A percentile compares a stretch with the other conserved stretches of the same genome.
Conservation (phyloP, 2,329 filamentous ascomycete species). For the Emmonsia crescens region DNA sequence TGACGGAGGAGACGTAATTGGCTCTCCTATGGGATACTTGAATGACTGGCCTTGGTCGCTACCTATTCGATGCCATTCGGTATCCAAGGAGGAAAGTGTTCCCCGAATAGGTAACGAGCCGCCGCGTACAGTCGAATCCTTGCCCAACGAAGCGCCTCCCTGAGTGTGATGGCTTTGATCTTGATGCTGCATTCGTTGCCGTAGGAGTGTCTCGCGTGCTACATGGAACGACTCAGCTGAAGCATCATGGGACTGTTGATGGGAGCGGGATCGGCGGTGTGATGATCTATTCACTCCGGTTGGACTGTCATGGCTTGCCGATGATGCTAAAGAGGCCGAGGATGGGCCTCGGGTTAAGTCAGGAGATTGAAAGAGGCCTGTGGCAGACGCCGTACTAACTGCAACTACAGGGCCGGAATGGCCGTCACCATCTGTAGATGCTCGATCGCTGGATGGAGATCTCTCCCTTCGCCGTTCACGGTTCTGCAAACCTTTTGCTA, state of each 20-base stretch:
- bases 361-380: conserved; percentile 33
- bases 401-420: conserved; percentile 35
- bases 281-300: conserved; percentile 10
- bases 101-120: neutral
- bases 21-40: conserved; percentile 17
- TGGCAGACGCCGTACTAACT: conserved; percentile 34
- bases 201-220: conserved; percentile 25
- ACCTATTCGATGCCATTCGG: conserved; percentile 7
- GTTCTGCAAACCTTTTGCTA: conserved; percentile 25
- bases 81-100: conserved; percentile 12
- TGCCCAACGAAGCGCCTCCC: neutral
- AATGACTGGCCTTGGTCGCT: conserved; percentile 5
- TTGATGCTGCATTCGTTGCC: conserved; percentile 22
- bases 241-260: conserved; percentile 23
- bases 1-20: conserved; percentile 28
- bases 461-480: conserved; percentile 29
- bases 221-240: conserved; percentile 26
- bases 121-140: conserved; percentile 7
- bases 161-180: conserved; percentile 8
- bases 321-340: neutral
- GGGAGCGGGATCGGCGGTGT: conserved; percentile 28
- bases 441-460: conserved; percentile 25
- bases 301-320: conserved; percentile 8
- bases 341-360: conserved; percentile 24
- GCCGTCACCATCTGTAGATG: conserved; percentile 25